Conservation (phyloP, 2,329 filamentous ascomycete genomes). For the Pseudogymnoascus sp. region DNA sequence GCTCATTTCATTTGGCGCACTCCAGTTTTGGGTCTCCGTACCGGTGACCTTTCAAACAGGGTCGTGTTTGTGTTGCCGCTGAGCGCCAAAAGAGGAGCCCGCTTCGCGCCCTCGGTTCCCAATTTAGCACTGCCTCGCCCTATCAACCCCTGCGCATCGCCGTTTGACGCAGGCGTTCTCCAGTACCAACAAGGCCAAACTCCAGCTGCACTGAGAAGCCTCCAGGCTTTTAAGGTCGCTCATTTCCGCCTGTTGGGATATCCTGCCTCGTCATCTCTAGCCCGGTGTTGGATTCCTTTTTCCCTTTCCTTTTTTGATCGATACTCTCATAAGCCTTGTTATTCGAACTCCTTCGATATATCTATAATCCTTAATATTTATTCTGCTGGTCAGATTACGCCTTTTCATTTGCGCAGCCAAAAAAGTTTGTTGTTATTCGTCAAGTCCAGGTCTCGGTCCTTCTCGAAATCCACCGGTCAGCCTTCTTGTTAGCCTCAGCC, state of each 20-base stretch:
- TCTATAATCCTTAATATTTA: constrained; percentile 5
- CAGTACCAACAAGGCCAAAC: neutral
- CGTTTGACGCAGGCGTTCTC: constrained; percentile 6
- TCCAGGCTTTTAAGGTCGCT: constrained; percentile 6
- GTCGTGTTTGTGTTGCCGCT: constrained; percentile 8
- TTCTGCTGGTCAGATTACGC: constrained; percentile 8
- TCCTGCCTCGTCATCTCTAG: constrained; percentile 3
- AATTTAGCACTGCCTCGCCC: constrained; percentile 6
- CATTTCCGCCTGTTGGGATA: constrained; percentile 2
- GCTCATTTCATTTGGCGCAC: constrained; percentile 5
- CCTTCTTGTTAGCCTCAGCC: constrained; percentile 5
- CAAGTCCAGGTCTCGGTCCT: neutral
- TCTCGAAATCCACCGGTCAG: constrained; percentile 1
- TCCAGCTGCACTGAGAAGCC: constrained; percentile 1
- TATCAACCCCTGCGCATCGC: constrained; percentile 3
- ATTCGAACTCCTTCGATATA: neutral
- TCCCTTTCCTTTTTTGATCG: constrained; percentile 1
- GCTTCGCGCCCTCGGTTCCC: constrained; percentile 6
- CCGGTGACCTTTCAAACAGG: constrained; percentile 7
- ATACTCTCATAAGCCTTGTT: constrained; percentile 2
- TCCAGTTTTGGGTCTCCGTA: constrained; percentile 5
- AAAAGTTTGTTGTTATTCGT: constrained; percentile 4
- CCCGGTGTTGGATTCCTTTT: constrained; percentile 1
- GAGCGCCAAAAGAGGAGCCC: constrained; percentile 5
- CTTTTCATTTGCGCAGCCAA: constrained; percentile 2